A percentile compares a stretch with the other conserved stretches of the same genome.
Evolutionary conservation across 805 yeast genomes (phyloP).

Genomic region (Sugiyamaella smithiae): DNA sequence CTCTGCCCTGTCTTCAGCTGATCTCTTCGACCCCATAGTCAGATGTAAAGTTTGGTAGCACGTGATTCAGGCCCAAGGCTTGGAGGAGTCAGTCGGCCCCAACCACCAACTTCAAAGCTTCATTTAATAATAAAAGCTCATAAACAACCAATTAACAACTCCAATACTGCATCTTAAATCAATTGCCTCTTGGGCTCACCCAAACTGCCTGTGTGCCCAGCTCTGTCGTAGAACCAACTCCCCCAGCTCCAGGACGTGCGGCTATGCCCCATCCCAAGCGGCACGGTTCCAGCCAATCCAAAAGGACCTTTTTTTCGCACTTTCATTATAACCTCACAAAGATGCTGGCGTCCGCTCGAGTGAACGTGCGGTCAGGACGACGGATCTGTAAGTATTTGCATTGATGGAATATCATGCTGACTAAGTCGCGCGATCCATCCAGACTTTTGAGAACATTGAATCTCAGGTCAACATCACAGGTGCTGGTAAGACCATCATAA

Average conservation of each 20-base stretch:
- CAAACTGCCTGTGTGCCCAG: no score
- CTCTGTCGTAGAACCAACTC: no score
- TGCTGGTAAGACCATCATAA: slow-evolving; percentile 67
- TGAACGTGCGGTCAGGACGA: background rate
- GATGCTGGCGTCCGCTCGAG: slow-evolving; percentile 3
- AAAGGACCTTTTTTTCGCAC: background rate
- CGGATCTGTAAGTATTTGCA: background rate
- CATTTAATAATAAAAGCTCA: no score
- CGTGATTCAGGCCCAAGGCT: no score
- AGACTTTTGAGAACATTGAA: slow-evolving; percentile 39
- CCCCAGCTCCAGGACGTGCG: no score
- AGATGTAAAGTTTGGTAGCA: background rate
- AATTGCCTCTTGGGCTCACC: no score
- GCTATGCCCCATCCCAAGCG: background rate
- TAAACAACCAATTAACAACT: no score
- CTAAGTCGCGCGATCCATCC: slow-evolving; percentile 22
- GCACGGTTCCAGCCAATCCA: background rate
- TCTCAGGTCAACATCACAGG: slow-evolving; percentile 64
- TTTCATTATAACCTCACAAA: background rate
- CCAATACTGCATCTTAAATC: no score
- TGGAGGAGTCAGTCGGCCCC: no score
- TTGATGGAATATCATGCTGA: background rate
- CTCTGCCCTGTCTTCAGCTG: background rate
- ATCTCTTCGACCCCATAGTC: background rate
- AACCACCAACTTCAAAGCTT: no score